Evolutionary conservation across 108 stramenopile species (phyloP).

Genomic region (Conticribra guillardii): DNA sequence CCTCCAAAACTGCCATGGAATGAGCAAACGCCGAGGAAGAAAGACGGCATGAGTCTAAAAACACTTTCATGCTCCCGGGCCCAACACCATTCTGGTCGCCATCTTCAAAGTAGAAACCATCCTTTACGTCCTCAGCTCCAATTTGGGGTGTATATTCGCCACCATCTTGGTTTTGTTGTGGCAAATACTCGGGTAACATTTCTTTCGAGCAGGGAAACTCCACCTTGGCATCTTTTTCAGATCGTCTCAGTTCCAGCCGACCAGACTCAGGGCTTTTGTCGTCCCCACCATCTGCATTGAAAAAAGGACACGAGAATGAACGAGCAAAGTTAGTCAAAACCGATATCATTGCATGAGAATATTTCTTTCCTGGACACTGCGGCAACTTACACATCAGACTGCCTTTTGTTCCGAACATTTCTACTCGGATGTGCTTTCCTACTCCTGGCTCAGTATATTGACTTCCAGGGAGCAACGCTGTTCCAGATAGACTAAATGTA

Average conservation of each 20-base stretch:
- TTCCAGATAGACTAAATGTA: constrained; percentile 59
- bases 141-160: too few relatives aligned
- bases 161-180: neutral
- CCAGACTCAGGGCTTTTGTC: constrained; percentile 59
- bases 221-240: constrained; percentile 23
- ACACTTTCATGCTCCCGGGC: constrained; percentile 36
- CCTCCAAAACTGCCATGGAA: constrained; percentile 3
- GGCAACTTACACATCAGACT: constrained; percentile 26
- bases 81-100: constrained; percentile 38
- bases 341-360: too few relatives aligned
- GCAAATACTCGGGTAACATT: constrained; percentile 1
- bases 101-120: constrained; percentile 81
- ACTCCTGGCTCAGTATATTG: constrained; percentile 67
- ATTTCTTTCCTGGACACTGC: too few relatives aligned
- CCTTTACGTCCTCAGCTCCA: constrained; percentile 37
- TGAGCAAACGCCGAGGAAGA: constrained; percentile 9
- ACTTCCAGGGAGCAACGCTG: constrained; percentile 69
- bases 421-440: constrained; percentile 61
- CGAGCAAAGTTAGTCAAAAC: too few relatives aligned
- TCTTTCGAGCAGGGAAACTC: constrained; percentile 33
- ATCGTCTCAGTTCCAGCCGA: constrained; percentile 50
- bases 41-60: constrained; percentile 32
- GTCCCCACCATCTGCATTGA: constrained; percentile 40
- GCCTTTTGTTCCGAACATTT: constrained; percentile 68
- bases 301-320: too few relatives aligned